These are phyloP conservation scores for Choanephora cucurbitarum DNA, from an alignment of 371 early-diverging fungal species.

Conservation along the genomic window DNA sequence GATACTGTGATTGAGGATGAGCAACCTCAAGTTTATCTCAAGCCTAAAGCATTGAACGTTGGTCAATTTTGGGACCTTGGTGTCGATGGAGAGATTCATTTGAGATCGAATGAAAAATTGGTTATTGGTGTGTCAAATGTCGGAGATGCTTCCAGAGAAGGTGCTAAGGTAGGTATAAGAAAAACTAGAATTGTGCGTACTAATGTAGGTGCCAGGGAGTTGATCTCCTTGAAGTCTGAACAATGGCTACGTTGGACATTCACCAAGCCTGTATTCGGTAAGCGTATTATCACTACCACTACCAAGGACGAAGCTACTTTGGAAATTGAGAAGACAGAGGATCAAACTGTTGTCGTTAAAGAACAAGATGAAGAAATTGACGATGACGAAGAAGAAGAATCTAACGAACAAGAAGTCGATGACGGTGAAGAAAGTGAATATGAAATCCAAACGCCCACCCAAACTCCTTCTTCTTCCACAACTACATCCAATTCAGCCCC, in stretches of 20 bases:
- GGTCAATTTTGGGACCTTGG: slow-evolving; percentile 47
- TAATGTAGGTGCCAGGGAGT: slow-evolving; percentile 29
- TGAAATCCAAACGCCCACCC: slow-evolving; percentile 22
- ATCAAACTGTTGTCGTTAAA: slow-evolving; percentile 25
- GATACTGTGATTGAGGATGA: slow-evolving; percentile 37
- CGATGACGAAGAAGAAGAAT: slow-evolving; percentile 26
- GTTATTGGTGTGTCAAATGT: slow-evolving; percentile 31
- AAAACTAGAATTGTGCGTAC: slow-evolving; percentile 26
- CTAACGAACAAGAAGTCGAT: slow-evolving; percentile 11
- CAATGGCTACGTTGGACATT: slow-evolving; percentile 45
- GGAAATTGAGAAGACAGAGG: slow-evolving; percentile 32
- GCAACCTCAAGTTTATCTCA: slow-evolving; percentile 33
- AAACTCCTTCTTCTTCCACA: slow-evolving; percentile 26
- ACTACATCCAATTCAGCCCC: slow-evolving; percentile 7
- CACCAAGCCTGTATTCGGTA: slow-evolving; percentile 44
- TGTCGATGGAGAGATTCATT: slow-evolving; percentile 45
- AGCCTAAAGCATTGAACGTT: slow-evolving; percentile 27
- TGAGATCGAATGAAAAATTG: slow-evolving; percentile 36
- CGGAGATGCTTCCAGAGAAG: slow-evolving; percentile 32
- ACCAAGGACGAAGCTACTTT: slow-evolving; percentile 12
- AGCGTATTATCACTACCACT: slow-evolving; percentile 6
- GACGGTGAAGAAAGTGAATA: slow-evolving; percentile 11
- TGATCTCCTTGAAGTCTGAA: slow-evolving; percentile 30
- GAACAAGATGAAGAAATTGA: slow-evolving; percentile 32
- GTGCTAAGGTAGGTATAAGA: slow-evolving; percentile 41